Conservation (phyloP, 2,329 filamentous ascomycete species). For the Penicillium vulpinum region DNA sequence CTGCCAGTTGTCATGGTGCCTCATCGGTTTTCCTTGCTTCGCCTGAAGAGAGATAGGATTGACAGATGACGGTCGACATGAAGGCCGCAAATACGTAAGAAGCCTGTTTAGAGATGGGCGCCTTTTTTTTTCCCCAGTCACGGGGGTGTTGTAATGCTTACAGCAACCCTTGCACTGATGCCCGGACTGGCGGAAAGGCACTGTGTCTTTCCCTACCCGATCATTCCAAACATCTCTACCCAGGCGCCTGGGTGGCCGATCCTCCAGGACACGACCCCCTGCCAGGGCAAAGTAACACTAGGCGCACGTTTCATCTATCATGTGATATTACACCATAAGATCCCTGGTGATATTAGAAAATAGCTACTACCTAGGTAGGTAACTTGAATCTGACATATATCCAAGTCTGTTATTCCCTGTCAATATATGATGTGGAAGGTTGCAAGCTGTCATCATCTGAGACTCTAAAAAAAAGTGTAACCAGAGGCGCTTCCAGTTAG, state of each 20-base stretch:
- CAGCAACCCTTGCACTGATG: neutral
- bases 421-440: neutral
- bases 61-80: slow-evolving; percentile 6
- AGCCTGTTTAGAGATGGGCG: neutral
- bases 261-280: slow-evolving; percentile 10
- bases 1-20: slow-evolving; percentile 23
- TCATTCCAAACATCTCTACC: slow-evolving; percentile 14
- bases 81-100: neutral
- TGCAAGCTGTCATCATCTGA: neutral
- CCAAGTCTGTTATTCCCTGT: neutral
- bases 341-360: neutral
- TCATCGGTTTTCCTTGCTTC: slow-evolving; percentile 1
- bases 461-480: neutral
- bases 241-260: slow-evolving; percentile 18
- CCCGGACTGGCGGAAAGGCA: slow-evolving; percentile 14
- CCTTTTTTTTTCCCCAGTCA: neutral
- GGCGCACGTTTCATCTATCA: slow-evolving; percentile 32
- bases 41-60: neutral
- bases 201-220: slow-evolving; percentile 2
- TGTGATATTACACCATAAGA: slow-evolving; percentile 25
- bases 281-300: slow-evolving; percentile 20
- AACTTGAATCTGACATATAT: neutral
- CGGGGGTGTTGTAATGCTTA: neutral
- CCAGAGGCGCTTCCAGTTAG: neutral
- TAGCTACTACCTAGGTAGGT: neutral